Base-by-base conservation (phyloP, 768 basidiomycete genomes). In the Lentinula lateritia region DNA sequence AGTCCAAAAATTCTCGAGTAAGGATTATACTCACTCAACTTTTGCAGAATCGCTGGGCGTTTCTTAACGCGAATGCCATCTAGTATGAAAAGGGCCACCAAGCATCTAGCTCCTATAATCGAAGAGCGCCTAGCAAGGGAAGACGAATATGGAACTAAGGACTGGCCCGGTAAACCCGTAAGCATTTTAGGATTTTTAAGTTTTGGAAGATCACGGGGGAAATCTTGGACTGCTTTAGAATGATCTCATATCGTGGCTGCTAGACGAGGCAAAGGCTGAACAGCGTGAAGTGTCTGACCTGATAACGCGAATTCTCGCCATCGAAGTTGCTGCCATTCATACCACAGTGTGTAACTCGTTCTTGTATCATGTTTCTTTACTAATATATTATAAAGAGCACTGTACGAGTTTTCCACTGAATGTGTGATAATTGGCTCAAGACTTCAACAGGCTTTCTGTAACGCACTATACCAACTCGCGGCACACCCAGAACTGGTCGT, bases 181-280 rank as follows among this genome's bases (percentile, higher is more conserved):
- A n/a, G 61, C 42, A 10, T 15, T 13, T 10, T 34, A n/a, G 53
- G 42, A 18, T 15, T 13, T n/a, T 32, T 9, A 54, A 15, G 10
- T 41, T 20, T 35, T n/a, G 6, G 38, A 42, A 23, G 6, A 48
- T 43, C 18, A 6, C 28, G 34, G n/a, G 13, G 13, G n/a, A 18
- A 50, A 38, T 10, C 45, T n/a, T 6, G 10, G 13, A 32, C 32
- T 48, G 7, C 6, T 5, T 7, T 6, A 18, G 82, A 77, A 78
- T 57, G 80, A 83, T 63, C 65, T 79, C 41, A 72, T 82, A 5
- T 73, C 72, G 43, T 83, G 81, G 81, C 65, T 82, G 6, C 66
- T 82, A 43, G 78, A 77, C 39, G 68, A 69, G 15, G 76, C 77
- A 0, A 52, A 68, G 34, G 73, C 68, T 28, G 52, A 69, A 4